Conservation (phyloP, 2,329 filamentous ascomycete genomes). For the Trichoderma sp. region DNA sequence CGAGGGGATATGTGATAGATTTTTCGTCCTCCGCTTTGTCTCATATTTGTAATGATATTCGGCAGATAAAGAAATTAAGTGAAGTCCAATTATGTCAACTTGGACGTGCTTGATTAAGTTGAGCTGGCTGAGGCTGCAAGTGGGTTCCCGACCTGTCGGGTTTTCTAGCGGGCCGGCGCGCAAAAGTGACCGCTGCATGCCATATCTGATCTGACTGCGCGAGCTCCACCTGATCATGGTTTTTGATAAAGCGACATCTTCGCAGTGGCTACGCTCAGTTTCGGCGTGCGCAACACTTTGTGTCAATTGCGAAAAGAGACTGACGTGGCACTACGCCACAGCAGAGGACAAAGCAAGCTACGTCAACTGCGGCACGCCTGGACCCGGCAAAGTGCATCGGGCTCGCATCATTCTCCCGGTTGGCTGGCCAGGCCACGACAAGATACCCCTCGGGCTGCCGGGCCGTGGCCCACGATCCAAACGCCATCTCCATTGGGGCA, state of each 20-base stretch:
- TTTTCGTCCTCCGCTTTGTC: neutral
- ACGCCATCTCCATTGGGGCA: neutral
- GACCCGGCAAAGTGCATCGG: neutral
- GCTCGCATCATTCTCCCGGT: neutral
- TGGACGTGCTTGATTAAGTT: neutral
- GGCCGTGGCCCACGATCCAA: neutral
- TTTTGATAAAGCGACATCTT: conserved; percentile 2
- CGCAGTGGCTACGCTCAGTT: neutral
- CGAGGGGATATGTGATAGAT: neutral
- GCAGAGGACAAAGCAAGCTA: neutral
- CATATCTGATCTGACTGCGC: neutral
- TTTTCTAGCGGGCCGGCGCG: conserved; percentile 37
- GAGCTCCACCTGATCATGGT: conserved; percentile 21
- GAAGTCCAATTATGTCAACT: neutral
- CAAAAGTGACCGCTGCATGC: conserved; percentile 26
- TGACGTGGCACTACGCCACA: conserved; percentile 3
- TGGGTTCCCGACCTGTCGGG: conserved; percentile 29
- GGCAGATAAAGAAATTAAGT: neutral
- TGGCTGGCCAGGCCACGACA: conserved; percentile 17
- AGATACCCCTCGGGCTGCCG: neutral
- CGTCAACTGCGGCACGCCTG: neutral
- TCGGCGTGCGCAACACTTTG: neutral
- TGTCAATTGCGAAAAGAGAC: neutral
- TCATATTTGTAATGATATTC: neutral
- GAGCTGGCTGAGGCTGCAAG: neutral